phyloP scores from a whole-genome alignment of 305 asterid species.

The Fraxinus platypoda region DNA sequence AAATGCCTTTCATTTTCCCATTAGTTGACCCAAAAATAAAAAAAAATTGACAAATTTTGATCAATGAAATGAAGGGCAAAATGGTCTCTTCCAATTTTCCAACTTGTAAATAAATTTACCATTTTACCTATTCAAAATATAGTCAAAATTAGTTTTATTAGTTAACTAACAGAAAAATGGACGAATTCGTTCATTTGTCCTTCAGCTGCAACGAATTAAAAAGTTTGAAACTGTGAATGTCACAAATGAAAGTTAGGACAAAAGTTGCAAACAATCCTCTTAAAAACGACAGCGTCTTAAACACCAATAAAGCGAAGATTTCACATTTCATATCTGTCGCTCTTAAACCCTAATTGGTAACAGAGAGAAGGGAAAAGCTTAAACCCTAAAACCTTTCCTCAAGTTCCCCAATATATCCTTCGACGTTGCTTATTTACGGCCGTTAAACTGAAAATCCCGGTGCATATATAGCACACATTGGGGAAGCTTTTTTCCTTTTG shows the following conservation, averaged over 20 bases:
- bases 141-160: no score
- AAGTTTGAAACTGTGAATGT: no score
- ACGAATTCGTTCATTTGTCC: neutral
- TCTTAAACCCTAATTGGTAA: conserved; percentile 30
- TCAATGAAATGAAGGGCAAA: no score
- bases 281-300: neutral
- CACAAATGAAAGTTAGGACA: neutral
- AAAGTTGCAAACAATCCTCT: neutral
- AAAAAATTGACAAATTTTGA: no score
- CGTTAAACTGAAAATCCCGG: neutral
- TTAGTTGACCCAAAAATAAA: no score
- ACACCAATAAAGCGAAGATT: neutral
- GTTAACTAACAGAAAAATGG: neutral
- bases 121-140: no score
- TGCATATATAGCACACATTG: conserved; percentile 38
- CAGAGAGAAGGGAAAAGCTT: neutral
- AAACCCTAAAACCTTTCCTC: conserved; percentile 44
- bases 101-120: no score
- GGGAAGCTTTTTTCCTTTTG: conserved; percentile 44
- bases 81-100: no score
- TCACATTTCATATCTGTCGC: neutral
- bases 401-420: neutral
- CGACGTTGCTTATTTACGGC: neutral
- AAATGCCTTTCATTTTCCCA: no score
- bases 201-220: neutral